Conservation (phyloP, 805 yeast genomes). For the Candida sanyiensis region DNA sequence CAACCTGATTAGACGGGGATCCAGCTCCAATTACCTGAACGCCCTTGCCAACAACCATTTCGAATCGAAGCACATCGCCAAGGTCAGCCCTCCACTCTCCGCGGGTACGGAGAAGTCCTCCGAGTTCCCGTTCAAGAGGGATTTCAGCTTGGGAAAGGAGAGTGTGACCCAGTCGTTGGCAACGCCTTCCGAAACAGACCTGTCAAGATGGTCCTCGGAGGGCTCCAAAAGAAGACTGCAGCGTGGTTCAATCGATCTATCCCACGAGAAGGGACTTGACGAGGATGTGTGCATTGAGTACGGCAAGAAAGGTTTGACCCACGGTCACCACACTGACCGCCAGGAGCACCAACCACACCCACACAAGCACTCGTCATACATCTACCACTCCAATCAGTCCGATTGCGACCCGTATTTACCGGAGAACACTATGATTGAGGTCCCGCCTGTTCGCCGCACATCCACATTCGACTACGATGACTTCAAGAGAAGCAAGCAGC, state of each 20-base stretch:
- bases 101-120: background rate
- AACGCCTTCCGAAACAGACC: conserved; percentile 2
- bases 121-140: conserved; percentile 7
- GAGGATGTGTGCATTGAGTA: conserved; percentile 7
- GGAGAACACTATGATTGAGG: background rate
- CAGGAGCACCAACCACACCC: background rate
- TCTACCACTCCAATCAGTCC: conserved; percentile 10
- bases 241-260: conserved; percentile 9
- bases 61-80: conserved; percentile 4
- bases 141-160: background rate
- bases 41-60: conserved; percentile 6
- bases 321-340: background rate
- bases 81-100: conserved; percentile 3
- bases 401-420: conserved; percentile 2
- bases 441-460: background rate
- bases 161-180: background rate
- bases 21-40: conserved; percentile 8
- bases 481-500: conserved; percentile 23
- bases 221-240: conserved; percentile 12
- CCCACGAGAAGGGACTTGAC: conserved; percentile 6
- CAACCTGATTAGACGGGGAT: conserved; percentile 4
- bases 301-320: background rate
- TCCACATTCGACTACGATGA: conserved; percentile 20
- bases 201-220: conserved; percentile 12
- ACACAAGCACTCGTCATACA: background rate